Conservation (phyloP, 805 yeast genomes). For the Diddensiella caesifluorescens region DNA sequence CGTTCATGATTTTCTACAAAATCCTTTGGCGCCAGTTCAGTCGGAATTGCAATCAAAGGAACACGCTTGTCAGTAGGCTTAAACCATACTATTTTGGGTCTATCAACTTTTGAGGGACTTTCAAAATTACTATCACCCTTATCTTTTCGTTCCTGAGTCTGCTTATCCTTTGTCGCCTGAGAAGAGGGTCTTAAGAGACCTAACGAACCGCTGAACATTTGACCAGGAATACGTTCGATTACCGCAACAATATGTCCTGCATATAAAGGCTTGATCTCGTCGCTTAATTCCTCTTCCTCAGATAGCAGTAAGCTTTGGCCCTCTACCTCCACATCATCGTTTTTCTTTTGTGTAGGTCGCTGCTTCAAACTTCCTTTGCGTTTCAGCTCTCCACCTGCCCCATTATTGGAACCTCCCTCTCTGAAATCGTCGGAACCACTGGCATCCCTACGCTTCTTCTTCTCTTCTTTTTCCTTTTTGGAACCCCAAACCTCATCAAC, state of each 20-base stretch:
- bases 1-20: conserved; percentile 87
- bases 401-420: conserved; percentile 33
- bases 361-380: conserved; percentile 90
- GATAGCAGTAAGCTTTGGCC: conserved; percentile 88
- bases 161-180: conserved; percentile 76
- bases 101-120: conserved; percentile 27
- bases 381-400: conserved; percentile 38
- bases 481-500: conserved; percentile 98
- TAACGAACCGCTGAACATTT: conserved; percentile 87
- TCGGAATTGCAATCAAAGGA: conserved; percentile 95
- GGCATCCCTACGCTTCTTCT: conserved; percentile 73
- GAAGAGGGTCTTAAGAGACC: conserved; percentile 94
- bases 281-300: conserved; percentile 94
- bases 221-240: conserved; percentile 95
- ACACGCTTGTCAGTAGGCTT: conserved; percentile 98
- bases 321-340: conserved; percentile 97
- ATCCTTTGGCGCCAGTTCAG: conserved; percentile 95
- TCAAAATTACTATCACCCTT: conserved; percentile 14
- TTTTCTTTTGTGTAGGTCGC: conserved; percentile 94
- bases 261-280: conserved; percentile 85
- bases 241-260: conserved; percentile 99
- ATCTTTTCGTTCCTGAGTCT: conserved; percentile 32
- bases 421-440: conserved; percentile 33
- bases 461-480: conserved; percentile 94
- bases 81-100: conserved; percentile 97